phyloP scores from a whole-genome alignment of 495 filamentous ascomycete genomes.

The Polyplosphaeria fusca region DNA sequence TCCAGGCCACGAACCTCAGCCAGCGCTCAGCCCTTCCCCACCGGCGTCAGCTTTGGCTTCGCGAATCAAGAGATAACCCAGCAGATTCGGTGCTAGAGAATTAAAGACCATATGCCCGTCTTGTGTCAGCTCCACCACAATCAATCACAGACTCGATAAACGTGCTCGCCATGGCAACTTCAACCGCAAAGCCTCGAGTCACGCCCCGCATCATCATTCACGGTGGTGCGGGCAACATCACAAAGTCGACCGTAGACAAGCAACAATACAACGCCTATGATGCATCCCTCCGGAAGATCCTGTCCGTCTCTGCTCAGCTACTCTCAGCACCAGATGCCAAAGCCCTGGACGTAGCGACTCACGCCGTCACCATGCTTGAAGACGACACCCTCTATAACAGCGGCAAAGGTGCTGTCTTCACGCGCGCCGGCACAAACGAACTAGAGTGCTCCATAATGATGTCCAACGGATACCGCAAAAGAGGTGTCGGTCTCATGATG shows the following conservation, averaged over 20 bases:
- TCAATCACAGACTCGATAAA: background rate
- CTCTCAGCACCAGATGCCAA: slow-evolving; percentile 43
- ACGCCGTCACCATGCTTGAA: slow-evolving; percentile 75
- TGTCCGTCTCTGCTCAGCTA: slow-evolving; percentile 46
- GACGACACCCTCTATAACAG: slow-evolving; percentile 82
- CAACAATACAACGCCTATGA: slow-evolving; percentile 59
- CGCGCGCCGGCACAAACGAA: slow-evolving; percentile 74
- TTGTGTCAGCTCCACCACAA: background rate
- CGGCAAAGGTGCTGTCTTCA: slow-evolving; percentile 83
- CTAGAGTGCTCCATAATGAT: slow-evolving; percentile 93
- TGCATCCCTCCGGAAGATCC: slow-evolving; percentile 59
- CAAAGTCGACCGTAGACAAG: slow-evolving; percentile 61
- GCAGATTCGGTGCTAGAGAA: background rate
- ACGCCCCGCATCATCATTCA: slow-evolving; percentile 78
- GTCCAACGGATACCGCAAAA: slow-evolving; percentile 65
- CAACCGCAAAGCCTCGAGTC: slow-evolving; percentile 24
- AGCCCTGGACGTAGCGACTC: slow-evolving; percentile 69
- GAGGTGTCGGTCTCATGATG: slow-evolving; percentile 71
- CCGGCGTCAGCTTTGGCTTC: too few relatives aligned
- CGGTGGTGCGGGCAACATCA: slow-evolving; percentile 82
- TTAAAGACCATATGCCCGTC: background rate
- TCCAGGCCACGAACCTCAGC: background rate
- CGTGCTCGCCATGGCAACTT: background rate
- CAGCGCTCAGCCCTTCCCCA: too few relatives aligned
- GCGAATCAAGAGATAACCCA: too few relatives aligned